Percentiles rank a stretch among this genome's conserved stretches.
Conservation (phyloP, 23 red algal genomes). For the Agarophyton chilense region DNA sequence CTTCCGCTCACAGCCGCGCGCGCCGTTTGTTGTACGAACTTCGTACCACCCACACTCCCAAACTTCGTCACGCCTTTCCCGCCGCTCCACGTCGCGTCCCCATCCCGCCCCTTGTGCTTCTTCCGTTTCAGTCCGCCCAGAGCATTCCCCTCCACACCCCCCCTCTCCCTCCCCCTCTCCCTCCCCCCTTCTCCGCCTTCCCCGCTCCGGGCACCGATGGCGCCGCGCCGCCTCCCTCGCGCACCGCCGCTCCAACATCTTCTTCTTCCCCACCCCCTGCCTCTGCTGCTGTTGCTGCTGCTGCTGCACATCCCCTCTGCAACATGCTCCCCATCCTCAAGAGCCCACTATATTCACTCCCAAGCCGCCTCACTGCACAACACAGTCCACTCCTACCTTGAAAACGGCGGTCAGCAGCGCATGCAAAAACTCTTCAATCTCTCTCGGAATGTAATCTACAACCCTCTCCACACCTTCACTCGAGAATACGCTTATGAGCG, state of each 20-base stretch:
- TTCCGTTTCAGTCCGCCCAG: too few relatives aligned
- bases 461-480: constrained; percentile 21
- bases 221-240: not conserved
- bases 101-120: too few relatives aligned
- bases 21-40: too few relatives aligned
- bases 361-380: not conserved
- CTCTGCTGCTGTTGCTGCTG: too few relatives aligned
- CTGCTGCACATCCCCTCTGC: not conserved
- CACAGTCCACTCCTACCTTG: constrained; percentile 24
- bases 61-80: not conserved
- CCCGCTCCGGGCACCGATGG: not conserved
- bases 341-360: not conserved
- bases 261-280: too few relatives aligned
- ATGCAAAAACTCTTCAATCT: constrained; percentile 21
- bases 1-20: too few relatives aligned
- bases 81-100: not conserved
- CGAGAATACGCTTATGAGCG: not conserved
- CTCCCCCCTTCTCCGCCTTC: not conserved
- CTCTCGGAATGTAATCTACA: constrained; percentile 10
- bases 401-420: constrained; percentile 34
- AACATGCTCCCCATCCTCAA: not conserved
- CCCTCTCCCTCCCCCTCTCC: not conserved
- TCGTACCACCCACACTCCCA: too few relatives aligned
- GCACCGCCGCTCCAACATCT: not conserved
- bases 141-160: too few relatives aligned